These are phyloP conservation scores for Pythium coloratum DNA, from an alignment of 352 stramenopile species.

Conservation along the genomic window DNA sequence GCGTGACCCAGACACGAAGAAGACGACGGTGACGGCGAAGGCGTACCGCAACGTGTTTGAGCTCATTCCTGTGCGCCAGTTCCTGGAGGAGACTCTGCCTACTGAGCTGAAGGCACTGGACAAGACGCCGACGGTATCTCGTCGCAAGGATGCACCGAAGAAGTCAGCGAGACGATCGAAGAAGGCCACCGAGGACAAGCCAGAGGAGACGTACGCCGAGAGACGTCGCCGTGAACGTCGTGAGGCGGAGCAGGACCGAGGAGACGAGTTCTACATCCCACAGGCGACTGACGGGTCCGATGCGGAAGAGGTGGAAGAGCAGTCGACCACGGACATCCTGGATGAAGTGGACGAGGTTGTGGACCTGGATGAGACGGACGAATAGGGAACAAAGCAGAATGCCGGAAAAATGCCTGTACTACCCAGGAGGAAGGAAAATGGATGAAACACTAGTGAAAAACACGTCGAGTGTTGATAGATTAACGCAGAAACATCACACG, in stretches of 20 bases:
- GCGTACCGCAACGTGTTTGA: conserved; percentile 71
- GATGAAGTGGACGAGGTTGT: conserved; percentile 38
- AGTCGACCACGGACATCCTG: background rate
- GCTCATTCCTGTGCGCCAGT: conserved; percentile 48
- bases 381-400: conserved; percentile 2
- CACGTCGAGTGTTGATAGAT: background rate
- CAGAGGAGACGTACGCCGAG: conserved; percentile 32
- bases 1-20: conserved; percentile 34
- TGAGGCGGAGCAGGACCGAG: conserved; percentile 34
- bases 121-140: conserved; percentile 53
- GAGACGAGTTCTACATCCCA: conserved; percentile 47
- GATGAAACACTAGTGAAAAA: background rate
- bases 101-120: conserved; percentile 47
- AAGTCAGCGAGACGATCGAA: conserved; percentile 1
- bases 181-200: conserved; percentile 16
- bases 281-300: conserved; percentile 31
- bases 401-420: too few species aligned
- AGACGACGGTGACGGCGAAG: conserved; percentile 45
- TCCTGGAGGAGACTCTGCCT: conserved; percentile 46
- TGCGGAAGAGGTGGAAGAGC: conserved; percentile 12
- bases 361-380: conserved; percentile 52
- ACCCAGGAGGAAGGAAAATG: background rate
- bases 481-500: conserved; percentile 5
- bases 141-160: conserved; percentile 32
- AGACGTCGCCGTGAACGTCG: conserved; percentile 24